A percentile compares a stretch with the other conserved stretches of the same genome.
These are phyloP conservation scores for Chrysosporium queenslandicum DNA, from an alignment of 2,329 filamentous ascomycete genomes.

Conservation along the genomic window DNA sequence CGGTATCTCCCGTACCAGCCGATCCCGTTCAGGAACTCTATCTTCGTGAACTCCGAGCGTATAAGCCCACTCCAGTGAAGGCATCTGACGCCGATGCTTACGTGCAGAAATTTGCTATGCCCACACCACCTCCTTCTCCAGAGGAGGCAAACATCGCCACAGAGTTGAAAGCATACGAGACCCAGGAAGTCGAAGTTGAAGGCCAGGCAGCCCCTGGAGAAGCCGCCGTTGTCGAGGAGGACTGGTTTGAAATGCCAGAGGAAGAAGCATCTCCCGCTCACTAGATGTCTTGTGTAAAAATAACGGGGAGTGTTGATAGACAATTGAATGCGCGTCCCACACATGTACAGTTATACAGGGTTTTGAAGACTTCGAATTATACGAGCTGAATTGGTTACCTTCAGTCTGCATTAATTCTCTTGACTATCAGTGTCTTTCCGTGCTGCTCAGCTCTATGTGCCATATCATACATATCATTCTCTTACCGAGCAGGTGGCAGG, in stretches of 20 bases:
- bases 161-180: conserved; percentile 90
- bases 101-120: conserved; percentile 75
- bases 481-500: no score
- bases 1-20: conserved; percentile 47
- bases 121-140: conserved; percentile 73
- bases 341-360: conserved; percentile 15
- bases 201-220: conserved; percentile 60
- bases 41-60: conserved; percentile 87
- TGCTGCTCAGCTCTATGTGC: no score
- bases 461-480: no score
- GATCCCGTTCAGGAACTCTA: conserved; percentile 98
- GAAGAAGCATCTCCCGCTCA: conserved; percentile 39
- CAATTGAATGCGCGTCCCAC: conserved; percentile 1
- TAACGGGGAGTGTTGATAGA: conserved; percentile 1
- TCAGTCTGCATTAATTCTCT: no score
- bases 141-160: conserved; percentile 89
- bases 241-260: conserved; percentile 76
- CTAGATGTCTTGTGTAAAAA: conserved; percentile 21
- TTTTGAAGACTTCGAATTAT: neutral
- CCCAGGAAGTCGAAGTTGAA: conserved; percentile 87
- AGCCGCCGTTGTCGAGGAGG: conserved; percentile 52
- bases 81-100: conserved; percentile 78
- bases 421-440: no score
- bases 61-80: conserved; percentile 80
- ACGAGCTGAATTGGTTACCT: no score